Percentiles rank a stretch among this genome's conserved stretches.
phyloP scores from a whole-genome alignment of 2,329 filamentous ascomycete species.

The Pleoardoris graminearum region DNA sequence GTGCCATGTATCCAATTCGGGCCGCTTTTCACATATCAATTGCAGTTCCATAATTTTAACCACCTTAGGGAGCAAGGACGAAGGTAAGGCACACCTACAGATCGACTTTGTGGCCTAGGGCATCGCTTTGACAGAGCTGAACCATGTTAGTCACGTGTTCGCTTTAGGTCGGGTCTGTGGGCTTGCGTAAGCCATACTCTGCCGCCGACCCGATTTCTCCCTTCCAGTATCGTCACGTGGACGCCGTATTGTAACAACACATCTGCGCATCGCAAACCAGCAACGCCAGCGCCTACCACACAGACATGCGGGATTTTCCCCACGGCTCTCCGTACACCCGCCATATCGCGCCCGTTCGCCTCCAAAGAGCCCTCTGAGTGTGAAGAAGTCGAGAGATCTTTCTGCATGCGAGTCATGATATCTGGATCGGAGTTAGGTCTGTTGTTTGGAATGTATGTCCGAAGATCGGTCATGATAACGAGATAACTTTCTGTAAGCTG shows the following conservation, averaged over 20 bases:
- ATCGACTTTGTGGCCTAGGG: constrained; percentile 58
- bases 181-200: constrained; percentile 51
- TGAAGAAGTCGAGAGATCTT: constrained; percentile 38
- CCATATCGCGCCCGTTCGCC: constrained; percentile 16
- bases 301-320: constrained; percentile 59
- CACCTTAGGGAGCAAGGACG: too few species aligned
- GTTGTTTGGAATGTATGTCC: constrained; percentile 32
- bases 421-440: constrained; percentile 18
- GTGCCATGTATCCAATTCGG: constrained; percentile 84
- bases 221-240: constrained; percentile 71
- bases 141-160: constrained; percentile 13
- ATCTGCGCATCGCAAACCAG: constrained; percentile 72
- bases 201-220: constrained; percentile 67
- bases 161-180: constrained; percentile 23
- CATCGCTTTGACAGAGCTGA: constrained; percentile 55
- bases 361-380: constrained; percentile 29
- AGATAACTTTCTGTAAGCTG: constrained; percentile 15
- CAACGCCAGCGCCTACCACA: constrained; percentile 71
- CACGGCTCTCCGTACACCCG: constrained; percentile 37
- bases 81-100: constrained; percentile 51
- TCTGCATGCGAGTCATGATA: constrained; percentile 37
- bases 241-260: constrained; percentile 67
- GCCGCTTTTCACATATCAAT: constrained; percentile 51
- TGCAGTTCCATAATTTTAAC: too few species aligned
- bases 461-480: constrained; percentile 27